Evolutionary conservation across 2,329 filamentous ascomycete genomes (phyloP), one percentile per base, ranked within the genome.

Genomic region (Aspergillus brunneoviolaceus): DNA sequence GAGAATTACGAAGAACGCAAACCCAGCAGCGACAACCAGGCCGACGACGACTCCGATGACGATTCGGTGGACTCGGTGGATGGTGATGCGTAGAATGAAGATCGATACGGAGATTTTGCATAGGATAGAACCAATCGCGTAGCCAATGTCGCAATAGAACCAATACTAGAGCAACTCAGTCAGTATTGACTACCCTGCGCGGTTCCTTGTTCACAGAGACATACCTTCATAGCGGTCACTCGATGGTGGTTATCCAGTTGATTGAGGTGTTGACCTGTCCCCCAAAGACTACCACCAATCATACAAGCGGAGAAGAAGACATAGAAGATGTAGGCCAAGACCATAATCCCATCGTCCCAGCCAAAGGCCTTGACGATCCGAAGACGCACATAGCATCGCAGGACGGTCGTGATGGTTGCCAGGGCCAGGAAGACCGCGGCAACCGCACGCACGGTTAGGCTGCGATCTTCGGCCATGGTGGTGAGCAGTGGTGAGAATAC

Each of bases 111-210:
- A 77, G 47, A 83, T 72, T 51, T 82, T 82, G 55, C 81, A 72
- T 3, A 79, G 68, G 42, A 77, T 73, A 4, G 76, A 81, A 1
- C 76, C 72, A 29, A 80, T 58, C 0, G 77, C 74, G 65, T 84
- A 84, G 56, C 79, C 76, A 16, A 81, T 64, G 55, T 83, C 80
- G 68, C 79, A 81, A 19, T 83, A 72, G 66, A 78, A 83, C 80
- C 80, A 83, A 59, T 64, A 68, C 66, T 68, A 35, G 3, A 9
- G 7, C 14, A 35, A 49, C 45, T 16, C 25, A 29, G 54, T 33
- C 55, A n/a, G 9, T 5, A n/a, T n/a, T 4, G 12, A 5, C n/a
- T 5, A 50, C 2, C 10, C 14, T 16, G 6, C 12, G 21, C 12
- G 42, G 5, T 12, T 7, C 7, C 0, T 19, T 19, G 16, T 7